Base-by-base conservation (phyloP, 495 filamentous ascomycete species). In the Chaetomium cochliodes region DNA sequence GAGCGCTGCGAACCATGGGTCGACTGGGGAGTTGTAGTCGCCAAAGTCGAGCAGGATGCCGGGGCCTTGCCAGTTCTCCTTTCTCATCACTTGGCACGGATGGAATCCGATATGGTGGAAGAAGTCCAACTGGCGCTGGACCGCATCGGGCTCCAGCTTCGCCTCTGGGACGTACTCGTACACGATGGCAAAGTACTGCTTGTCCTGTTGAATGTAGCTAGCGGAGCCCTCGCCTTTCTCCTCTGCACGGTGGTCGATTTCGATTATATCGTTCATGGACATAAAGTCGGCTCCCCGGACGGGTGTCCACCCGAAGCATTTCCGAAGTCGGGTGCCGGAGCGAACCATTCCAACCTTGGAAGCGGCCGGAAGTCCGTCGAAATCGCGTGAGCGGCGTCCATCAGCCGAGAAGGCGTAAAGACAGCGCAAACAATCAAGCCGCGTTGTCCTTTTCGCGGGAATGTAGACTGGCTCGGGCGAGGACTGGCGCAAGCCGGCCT, bases 31-130 rank as follows among this genome's bases (percentile, higher is more conserved):
- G 25, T 49, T 37, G 26, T 63, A 63, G 37, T 63, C 60, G 25
- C 60, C 60, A 46, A 56, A 63, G 18, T 63, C 60, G 13, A 63
- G 49, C 16, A 63, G 50, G 16, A 63, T 41, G 30, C 60, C 51
- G 9, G 49, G 51, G 3, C 60, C 60, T 30, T 63, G 50, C 50
- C 60, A 63, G 39, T 63, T 63, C n/a, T 9, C 22, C 2, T 26
- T 15, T 0, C 37, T 9, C 1, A 44, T 13, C 15, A 0, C 7
- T 20, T 63, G 50, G 37, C 60, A 63, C 3, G n/a, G 50, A 5
- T 20, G 15, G 22, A 63, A 56, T 5, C 60, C 60, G 13, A 47
- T 47, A 5, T 15, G 51, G 51, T 55, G 18, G 11, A 63, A 63
- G 20, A 63, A 63, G 60, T 63, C 37, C 16, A 56, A 22, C 18